phyloP scores from a whole-genome alignment of 441 rosid species.

The Brassica hybrid region DNA sequence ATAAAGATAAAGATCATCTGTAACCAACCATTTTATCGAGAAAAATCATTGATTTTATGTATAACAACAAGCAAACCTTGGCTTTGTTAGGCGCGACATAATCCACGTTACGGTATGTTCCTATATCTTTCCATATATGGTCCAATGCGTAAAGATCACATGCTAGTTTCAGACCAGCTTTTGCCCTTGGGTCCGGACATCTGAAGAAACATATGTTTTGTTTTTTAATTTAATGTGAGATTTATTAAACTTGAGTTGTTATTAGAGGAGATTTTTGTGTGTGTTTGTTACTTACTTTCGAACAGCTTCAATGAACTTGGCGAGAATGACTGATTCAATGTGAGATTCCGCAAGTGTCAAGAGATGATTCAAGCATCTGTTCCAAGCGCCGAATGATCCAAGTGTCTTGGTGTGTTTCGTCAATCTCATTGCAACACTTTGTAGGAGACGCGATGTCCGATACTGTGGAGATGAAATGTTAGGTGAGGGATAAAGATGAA shows the following conservation, averaged over 20 bases:
- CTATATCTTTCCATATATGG: conserved; percentile 87
- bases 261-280: background rate
- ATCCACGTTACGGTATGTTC: conserved; percentile 85
- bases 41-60: background rate
- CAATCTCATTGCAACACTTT: conserved; percentile 80
- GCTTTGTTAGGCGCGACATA: conserved; percentile 97
- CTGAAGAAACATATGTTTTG: too few species aligned
- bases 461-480: conserved; percentile 55
- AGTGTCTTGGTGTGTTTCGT: conserved; percentile 80
- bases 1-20: background rate
- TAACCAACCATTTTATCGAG: background rate
- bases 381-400: conserved; percentile 96
- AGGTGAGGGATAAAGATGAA: conserved; percentile 13
- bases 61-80: conserved; percentile 56
- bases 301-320: conserved; percentile 87
- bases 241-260: background rate
- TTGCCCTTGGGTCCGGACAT: conserved; percentile 77
- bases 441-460: conserved; percentile 94
- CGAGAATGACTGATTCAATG: conserved; percentile 91
- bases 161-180: conserved; percentile 79
- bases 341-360: conserved; percentile 96
- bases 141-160: conserved; percentile 97
- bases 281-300: conserved; percentile 59
- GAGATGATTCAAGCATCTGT: conserved; percentile 98
- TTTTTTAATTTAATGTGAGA: too few species aligned